Evolutionary conservation across 1,284 basidiomycete species (phyloP).

Genomic region (Leccinum pallidistipes): DNA sequence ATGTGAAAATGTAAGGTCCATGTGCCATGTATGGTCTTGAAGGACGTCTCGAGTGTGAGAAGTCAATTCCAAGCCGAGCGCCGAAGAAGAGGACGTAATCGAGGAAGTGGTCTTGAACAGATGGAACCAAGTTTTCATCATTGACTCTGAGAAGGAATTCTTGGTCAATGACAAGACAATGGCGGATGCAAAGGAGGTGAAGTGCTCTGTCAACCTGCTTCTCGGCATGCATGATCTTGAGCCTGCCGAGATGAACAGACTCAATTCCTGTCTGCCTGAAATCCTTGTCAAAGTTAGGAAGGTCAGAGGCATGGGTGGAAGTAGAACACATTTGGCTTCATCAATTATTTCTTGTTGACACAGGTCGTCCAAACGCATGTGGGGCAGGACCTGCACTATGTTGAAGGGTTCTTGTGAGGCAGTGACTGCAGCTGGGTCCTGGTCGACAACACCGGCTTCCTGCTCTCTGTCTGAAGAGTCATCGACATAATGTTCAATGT

Average conservation of each 20-base stretch:
- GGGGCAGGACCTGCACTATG: too few species aligned
- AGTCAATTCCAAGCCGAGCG: background rate
- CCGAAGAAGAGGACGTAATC: constrained; percentile 6
- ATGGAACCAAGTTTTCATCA: background rate
- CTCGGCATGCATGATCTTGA: background rate
- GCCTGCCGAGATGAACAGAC: background rate
- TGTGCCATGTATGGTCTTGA: constrained; percentile 1
- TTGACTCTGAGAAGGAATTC: too few species aligned
- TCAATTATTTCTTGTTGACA: background rate
- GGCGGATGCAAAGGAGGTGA: background rate
- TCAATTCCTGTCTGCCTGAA: background rate
- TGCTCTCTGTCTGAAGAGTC: too few species aligned
- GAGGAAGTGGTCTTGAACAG: background rate
- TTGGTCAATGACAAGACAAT: background rate
- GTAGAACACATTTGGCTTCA: background rate
- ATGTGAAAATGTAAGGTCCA: background rate
- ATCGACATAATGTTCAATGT: too few species aligned
- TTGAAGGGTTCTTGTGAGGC: too few species aligned
- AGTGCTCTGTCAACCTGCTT: background rate
- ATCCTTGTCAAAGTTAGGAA: background rate
- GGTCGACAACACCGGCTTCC: too few species aligned
- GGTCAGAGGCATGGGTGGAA: background rate
- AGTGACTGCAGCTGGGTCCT: too few species aligned
- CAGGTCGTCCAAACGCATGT: too few species aligned
- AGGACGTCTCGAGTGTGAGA: background rate